Conservation (phyloP, 768 basidiomycete species). For the Neoboletus brunneissimus region DNA sequence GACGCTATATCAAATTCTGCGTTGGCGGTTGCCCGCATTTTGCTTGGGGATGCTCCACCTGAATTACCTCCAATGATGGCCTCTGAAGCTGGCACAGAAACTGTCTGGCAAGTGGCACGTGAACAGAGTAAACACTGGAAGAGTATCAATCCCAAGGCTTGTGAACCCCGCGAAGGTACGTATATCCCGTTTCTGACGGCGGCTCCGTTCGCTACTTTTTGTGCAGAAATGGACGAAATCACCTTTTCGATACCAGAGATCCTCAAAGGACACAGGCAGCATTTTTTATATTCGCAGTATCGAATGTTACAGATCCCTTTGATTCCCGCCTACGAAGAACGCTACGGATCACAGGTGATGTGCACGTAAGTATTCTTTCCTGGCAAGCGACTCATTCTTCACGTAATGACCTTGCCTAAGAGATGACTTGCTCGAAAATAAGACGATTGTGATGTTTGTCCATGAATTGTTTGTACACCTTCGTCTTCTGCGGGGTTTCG, state of each 20-base stretch:
- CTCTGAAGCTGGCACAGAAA: constrained; percentile 80
- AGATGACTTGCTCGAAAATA: constrained; percentile 70
- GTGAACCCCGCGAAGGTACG: constrained; percentile 78
- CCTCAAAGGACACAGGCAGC: constrained; percentile 85
- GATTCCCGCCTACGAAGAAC: constrained; percentile 62
- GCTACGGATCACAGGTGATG: constrained; percentile 80
- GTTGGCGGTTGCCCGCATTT: constrained; percentile 77
- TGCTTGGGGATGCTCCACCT: constrained; percentile 87
- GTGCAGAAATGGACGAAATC: constrained; percentile 57
- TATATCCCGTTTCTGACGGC: background rate
- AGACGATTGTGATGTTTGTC: constrained; percentile 79
- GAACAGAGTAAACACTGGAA: constrained; percentile 94
- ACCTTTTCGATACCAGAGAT: constrained; percentile 76
- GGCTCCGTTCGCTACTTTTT: background rate
- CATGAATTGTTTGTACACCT: constrained; percentile 83
- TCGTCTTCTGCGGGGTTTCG: background rate
- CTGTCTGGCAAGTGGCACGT: constrained; percentile 82
- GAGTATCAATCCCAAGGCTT: constrained; percentile 73
- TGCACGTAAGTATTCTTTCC: constrained; percentile 71
- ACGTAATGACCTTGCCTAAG: constrained; percentile 39
- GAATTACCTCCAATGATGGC: constrained; percentile 71
- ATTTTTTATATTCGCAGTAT: constrained; percentile 73
- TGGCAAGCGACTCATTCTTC: background rate
- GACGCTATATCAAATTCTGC: constrained; percentile 86
- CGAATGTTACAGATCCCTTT: constrained; percentile 82